Evolutionary conservation across 1,284 basidiomycete genomes (phyloP), one percentile per base, ranked within the genome.

Genomic region (Rhodofomes roseus): DNA sequence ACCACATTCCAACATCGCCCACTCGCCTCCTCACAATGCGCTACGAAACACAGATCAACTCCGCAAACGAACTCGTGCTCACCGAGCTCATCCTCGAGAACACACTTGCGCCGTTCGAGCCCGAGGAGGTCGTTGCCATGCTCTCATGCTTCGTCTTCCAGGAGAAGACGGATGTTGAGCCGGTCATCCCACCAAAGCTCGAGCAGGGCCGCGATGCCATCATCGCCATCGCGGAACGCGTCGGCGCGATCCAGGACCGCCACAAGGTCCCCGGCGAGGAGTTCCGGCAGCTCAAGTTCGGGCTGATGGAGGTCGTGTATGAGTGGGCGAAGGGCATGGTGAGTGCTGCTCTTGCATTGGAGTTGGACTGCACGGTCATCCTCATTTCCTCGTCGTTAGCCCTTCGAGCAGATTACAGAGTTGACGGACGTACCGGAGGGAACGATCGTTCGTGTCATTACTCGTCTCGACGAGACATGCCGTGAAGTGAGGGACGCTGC

Each of bases 271-370:
- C 85, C 41, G 86, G 84, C 31, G 91, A 92, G 66, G 92, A 90
- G 62, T 91, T 90, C 71, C 81, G 84, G 48, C 82, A 85, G 34
- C 84, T 95, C 64, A 96, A 96, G 74, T 91, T 92, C 63, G 96
- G 96, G 1, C 78, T 99, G 27, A 87, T 94, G 12, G 93, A 97
- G 70, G 96, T 98, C 0, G 96, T 98, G 8, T 98, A 98, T 72
- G 95, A 98, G 73, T 99, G 97, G 97, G 96, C 97, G 0, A 92
- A 91, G 71, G 97, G 97, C 57, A 97, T 96, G 90, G 96, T 96
- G 67, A 68, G 84, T 71, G 22, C 27, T 39, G 41, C 44, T 43
- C 27, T n/a, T n/a, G n/a, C n/a, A n/a, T n/a, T n/a, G n/a, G n/a
- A n/a, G n/a, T n/a, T n/a, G n/a, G n/a, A n/a, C n/a, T n/a, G n/a